A percentile compares a stretch with the other conserved stretches of the same genome.
phyloP scores from a whole-genome alignment of 2,329 filamentous ascomycete species.

The Didymella lethalis region DNA sequence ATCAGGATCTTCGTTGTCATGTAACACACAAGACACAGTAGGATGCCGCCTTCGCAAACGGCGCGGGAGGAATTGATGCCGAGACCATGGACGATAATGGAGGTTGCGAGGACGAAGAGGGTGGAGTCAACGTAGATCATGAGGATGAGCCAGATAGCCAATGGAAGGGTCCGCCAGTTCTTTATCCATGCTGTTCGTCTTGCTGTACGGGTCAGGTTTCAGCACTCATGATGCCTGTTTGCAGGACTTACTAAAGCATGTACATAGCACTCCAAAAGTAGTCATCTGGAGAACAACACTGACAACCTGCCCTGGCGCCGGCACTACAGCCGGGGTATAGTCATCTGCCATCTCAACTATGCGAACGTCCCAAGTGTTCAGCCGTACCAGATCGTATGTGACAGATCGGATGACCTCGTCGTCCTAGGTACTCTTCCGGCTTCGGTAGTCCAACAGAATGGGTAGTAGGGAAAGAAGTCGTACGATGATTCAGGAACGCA shows the following conservation, averaged over 20 bases:
- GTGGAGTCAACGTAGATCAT: constrained; percentile 68
- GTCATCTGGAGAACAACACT: not conserved
- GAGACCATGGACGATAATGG: constrained; percentile 64
- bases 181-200: not conserved
- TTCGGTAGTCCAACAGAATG: too few relatives aligned
- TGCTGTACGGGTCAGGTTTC: not conserved
- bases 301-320: not conserved
- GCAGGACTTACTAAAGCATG: not conserved
- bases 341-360: not conserved
- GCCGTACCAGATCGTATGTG: not conserved
- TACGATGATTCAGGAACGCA: not conserved
- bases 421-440: not conserved
- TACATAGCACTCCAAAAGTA: not conserved
- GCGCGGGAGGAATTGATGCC: constrained; percentile 61
- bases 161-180: not conserved
- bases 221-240: not conserved
- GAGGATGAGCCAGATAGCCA: constrained; percentile 53
- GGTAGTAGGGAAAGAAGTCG: not conserved
- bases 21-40: constrained; percentile 69
- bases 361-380: not conserved
- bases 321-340: not conserved
- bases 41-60: constrained; percentile 65
- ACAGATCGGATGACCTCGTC: not conserved
- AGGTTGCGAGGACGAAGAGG: constrained; percentile 65
- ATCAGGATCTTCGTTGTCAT: constrained; percentile 71